Evolutionary conservation across 495 filamentous ascomycete genomes (phyloP).

Genomic region (Aspergillus avenaceus): DNA sequence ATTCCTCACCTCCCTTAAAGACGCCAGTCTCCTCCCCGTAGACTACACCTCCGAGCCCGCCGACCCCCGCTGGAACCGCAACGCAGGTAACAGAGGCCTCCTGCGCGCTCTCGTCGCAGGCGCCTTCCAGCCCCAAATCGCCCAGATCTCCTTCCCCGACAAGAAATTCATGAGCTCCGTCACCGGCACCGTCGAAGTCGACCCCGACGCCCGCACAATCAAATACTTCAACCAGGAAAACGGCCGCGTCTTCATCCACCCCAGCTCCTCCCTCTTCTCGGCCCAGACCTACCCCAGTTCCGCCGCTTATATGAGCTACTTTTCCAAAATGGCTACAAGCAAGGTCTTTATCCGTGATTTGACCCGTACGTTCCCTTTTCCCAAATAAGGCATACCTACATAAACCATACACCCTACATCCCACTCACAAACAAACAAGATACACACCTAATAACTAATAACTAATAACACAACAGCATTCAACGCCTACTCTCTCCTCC

Average conservation of each 20-base stretch:
- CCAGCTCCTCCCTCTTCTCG: slow-evolving; percentile 78
- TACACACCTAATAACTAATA: slow-evolving; percentile 1
- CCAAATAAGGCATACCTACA: no score
- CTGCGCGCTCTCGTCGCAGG: slow-evolving; percentile 85
- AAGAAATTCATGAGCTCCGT: slow-evolving; percentile 87
- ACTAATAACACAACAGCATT: slow-evolving; percentile 55
- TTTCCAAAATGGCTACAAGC: slow-evolving; percentile 83
- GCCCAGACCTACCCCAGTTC: slow-evolving; percentile 67
- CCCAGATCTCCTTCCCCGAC: slow-evolving; percentile 86
- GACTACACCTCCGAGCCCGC: slow-evolving; percentile 29
- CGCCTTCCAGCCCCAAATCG: slow-evolving; percentile 86
- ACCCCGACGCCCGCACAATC: slow-evolving; percentile 88
- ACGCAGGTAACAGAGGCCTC: slow-evolving; percentile 54
- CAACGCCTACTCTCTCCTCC: slow-evolving; percentile 81
- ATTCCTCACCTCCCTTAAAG: slow-evolving; percentile 79
- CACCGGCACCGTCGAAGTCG: slow-evolving; percentile 82
- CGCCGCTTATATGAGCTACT: slow-evolving; percentile 74
- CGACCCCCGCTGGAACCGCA: slow-evolving; percentile 40
- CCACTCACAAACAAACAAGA: neutral
- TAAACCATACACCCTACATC: no score
- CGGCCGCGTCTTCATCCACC: slow-evolving; percentile 88
- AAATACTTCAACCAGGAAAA: slow-evolving; percentile 86
- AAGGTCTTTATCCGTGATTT: slow-evolving; percentile 86
- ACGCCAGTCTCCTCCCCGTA: slow-evolving; percentile 72
- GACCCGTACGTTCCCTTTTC: slow-evolving; percentile 60